A percentile compares a stretch with the other conserved stretches of the same genome.
Evolutionary conservation across 2,329 filamentous ascomycete species (phyloP).

Genomic region (Coniochaeta sp.): DNA sequence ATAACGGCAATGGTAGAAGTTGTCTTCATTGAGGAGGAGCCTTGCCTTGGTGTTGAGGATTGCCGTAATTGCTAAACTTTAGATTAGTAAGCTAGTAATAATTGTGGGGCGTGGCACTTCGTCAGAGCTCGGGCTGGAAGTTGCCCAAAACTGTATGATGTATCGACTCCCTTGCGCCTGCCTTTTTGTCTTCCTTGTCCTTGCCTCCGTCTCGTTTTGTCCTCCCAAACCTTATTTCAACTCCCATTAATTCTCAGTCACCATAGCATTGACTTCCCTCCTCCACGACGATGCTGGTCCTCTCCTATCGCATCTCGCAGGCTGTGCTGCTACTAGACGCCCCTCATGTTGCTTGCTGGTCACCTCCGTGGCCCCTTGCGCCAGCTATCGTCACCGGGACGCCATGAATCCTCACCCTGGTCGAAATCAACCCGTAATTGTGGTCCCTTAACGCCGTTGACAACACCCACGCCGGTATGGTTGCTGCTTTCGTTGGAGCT

Average conservation of each 20-base stretch:
- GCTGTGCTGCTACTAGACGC: too few relatives aligned
- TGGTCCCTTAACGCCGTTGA: background rate
- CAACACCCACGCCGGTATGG: background rate
- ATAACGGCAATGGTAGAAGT: too few relatives aligned
- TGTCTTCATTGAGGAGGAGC: too few relatives aligned
- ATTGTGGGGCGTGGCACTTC: too few relatives aligned
- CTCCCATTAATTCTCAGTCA: background rate
- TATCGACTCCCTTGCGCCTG: background rate
- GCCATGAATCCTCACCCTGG: background rate
- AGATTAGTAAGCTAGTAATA: too few relatives aligned
- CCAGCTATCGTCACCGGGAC: background rate
- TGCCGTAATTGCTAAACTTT: too few relatives aligned
- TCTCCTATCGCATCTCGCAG: too few relatives aligned
- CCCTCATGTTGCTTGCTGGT: background rate
- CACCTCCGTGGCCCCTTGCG: background rate
- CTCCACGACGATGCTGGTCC: background rate
- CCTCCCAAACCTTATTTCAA: slow-evolving; percentile 1
- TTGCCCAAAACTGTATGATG: too few relatives aligned
- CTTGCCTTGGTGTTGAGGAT: too few relatives aligned
- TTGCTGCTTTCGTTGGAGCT: background rate
- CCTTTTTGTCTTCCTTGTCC: background rate
- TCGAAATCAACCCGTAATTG: background rate
- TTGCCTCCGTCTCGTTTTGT: background rate
- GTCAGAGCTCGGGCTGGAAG: too few relatives aligned
- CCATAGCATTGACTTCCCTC: background rate